These are phyloP conservation scores for Hyphopichia burtonii DNA, from an alignment of 1,139 yeast genomes.

Conservation along the genomic window DNA sequence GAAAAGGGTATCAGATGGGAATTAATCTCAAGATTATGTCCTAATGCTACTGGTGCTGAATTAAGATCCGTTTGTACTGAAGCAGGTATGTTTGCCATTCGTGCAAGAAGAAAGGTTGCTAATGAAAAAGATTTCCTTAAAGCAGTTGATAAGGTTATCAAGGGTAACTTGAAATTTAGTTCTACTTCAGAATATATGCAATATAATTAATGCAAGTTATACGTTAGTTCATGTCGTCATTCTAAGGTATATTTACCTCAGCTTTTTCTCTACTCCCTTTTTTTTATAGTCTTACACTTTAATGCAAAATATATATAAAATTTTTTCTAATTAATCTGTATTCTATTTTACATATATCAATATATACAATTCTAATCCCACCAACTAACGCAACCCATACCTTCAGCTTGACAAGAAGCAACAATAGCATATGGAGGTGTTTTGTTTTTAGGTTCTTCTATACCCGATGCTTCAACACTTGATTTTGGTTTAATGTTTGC, in stretches of 20 bases:
- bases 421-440: slow-evolving; percentile 77
- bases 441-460: slow-evolving; percentile 30
- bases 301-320: background rate
- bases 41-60: slow-evolving; percentile 98
- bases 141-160: slow-evolving; percentile 97
- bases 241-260: no score
- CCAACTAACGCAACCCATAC: slow-evolving; percentile 96
- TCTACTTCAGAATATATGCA: slow-evolving; percentile 98
- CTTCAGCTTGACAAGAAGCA: slow-evolving; percentile 94
- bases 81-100: slow-evolving; percentile 98
- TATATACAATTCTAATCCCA: slow-evolving; percentile 57
- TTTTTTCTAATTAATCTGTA: background rate
- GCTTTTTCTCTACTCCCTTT: no score
- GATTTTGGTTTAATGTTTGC: slow-evolving; percentile 77
- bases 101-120: slow-evolving; percentile 97
- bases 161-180: slow-evolving; percentile 96
- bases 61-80: slow-evolving; percentile 94
- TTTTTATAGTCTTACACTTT: background rate
- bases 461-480: slow-evolving; percentile 47
- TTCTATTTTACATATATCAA: background rate
- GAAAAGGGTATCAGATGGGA: slow-evolving; percentile 99
- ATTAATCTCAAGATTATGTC: slow-evolving; percentile 92
- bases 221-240: background rate
- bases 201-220: slow-evolving; percentile 55
- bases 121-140: slow-evolving; percentile 95